A percentile compares a stretch with the other conserved stretches of the same genome.
Conservation (phyloP, 805 yeast genomes). For the Zygotorulaspora chibaensis region DNA sequence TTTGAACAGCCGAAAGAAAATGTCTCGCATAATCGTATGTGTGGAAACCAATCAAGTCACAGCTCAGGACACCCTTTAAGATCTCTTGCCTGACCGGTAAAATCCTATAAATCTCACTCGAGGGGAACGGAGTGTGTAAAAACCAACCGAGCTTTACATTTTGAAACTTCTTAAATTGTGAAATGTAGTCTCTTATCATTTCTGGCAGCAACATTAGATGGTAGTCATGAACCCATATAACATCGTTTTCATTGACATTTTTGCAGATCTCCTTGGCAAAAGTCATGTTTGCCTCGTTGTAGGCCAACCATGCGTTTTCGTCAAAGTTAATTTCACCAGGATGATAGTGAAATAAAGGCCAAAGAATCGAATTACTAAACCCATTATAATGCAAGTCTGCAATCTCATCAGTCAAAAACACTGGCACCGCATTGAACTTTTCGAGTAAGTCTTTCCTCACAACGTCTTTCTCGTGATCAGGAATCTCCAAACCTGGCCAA, state of each 20-base stretch:
- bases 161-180: constrained; percentile 38
- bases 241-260: constrained; percentile 72
- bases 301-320: constrained; percentile 97
- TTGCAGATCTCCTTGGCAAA: constrained; percentile 73
- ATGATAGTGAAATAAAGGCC: constrained; percentile 98
- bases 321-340: constrained; percentile 99
- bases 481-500: constrained; percentile 93
- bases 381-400: constrained; percentile 98
- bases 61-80: constrained; percentile 82
- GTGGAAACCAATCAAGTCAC: constrained; percentile 95
- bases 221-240: constrained; percentile 97
- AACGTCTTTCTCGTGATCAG: constrained; percentile 62
- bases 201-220: constrained; percentile 94
- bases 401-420: constrained; percentile 78
- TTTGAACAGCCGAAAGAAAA: constrained; percentile 81
- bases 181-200: constrained; percentile 65
- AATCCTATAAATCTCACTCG: constrained; percentile 92
- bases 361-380: constrained; percentile 85
- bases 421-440: constrained; percentile 86
- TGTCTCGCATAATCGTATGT: constrained; percentile 99
- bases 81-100: constrained; percentile 94
- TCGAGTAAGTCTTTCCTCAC: constrained; percentile 68
- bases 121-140: constrained; percentile 96
- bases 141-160: constrained; percentile 86
- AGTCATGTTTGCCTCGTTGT: constrained; percentile 81